phyloP scores from a whole-genome alignment of 805 yeast species.

The Wickerhamomyces hampshirensis region DNA sequence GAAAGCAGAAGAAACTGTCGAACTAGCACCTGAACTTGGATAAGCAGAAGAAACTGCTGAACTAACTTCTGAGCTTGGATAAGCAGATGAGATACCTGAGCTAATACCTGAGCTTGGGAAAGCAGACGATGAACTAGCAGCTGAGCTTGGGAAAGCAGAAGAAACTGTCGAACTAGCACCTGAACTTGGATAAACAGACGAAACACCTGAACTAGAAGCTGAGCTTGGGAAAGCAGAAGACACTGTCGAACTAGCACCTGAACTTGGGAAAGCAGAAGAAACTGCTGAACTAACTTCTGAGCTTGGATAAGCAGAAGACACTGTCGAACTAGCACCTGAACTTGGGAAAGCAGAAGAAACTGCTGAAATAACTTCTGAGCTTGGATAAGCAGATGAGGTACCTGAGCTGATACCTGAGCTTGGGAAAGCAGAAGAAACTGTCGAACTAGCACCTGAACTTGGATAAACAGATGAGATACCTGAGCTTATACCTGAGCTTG shows the following conservation, averaged over 20 bases:
- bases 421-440: neutral
- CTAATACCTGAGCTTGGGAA: conserved; percentile 1
- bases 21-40: neutral
- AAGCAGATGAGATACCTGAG: conserved; percentile 1
- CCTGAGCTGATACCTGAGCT: neutral
- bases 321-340: no score
- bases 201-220: no score
- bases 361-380: neutral
- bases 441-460: neutral
- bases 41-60: conserved; percentile 1
- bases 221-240: no score
- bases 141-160: neutral
- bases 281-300: no score
- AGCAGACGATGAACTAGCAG: conserved; percentile 1
- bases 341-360: no score
- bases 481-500: no score
- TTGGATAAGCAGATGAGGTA: neutral
- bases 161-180: neutral
- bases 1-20: no score
- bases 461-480: neutral
- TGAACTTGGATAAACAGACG: no score
- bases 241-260: no score
- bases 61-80: neutral
- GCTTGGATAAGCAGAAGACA: no score
- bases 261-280: no score